Base-by-base conservation (phyloP, 345 rosid species). In the Citrus trifoliata region DNA sequence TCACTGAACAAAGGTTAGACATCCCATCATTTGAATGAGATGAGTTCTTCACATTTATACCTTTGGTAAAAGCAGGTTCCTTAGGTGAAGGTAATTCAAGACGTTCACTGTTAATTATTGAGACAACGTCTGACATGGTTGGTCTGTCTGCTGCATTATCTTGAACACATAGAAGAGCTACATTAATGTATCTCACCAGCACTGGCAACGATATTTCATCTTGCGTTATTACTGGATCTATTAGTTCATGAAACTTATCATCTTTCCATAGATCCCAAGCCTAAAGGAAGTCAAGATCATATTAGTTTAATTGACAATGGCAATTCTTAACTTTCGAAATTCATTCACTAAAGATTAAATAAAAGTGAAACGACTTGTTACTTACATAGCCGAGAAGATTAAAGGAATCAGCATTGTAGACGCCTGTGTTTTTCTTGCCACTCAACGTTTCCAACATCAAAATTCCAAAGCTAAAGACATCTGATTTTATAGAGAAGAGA, bases 401-500 rank as follows among this genome's bases (percentile, higher is more conserved):
- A 63, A 71, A 76, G 22, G 75, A 79, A 42, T 83, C 81, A 16
- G 80, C n/a, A 24, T 82, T 82, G 73, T 83, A 62, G 70, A 86
- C 84, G 37, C 94, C 83, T 22, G 78, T 87, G 73, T 86, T 90
- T 74, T 80, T 87, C 76, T 78, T 80, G 46, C 94, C 82, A 10
- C 85, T 85, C 53, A 88, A n/a, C 3, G 83, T 85, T 83, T 91
- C 91, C 7, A 88, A 78, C 78, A 51, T n/a, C 61, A 75, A 24
- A 10, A 69, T 42, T 58, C 73, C 66, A 22, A 70, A 71, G 27
- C 76, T 71, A 48, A 71, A 78, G 4, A 78, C 76, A 33, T 70
- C 70, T 1, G 71, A 78, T 63, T 71, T 70, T 19, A 71, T 71
- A 0, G 71, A 71, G 70, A 71, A 78, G n/a, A 51, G 42, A 3